Base-by-base conservation (phyloP, 441 rosid genomes). In the Dalechampia spathulata region DNA sequence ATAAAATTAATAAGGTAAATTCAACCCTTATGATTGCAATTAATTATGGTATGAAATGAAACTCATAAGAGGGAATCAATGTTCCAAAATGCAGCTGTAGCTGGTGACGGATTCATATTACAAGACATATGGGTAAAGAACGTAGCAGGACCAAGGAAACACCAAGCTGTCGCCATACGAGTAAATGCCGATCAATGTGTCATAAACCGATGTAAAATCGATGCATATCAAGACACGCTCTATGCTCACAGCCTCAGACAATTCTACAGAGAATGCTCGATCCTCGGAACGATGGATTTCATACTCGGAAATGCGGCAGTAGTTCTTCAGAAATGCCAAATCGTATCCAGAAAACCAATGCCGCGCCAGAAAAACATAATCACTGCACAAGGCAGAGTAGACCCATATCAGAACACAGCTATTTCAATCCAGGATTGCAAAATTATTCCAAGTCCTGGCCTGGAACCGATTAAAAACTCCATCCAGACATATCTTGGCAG, bases 321-420 rank as follows among this genome's bases (percentile, higher is more conserved):
- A 15, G 67, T 63, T 2, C 19, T 63, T 34, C 61, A 63, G 17
- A 63, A 55, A 3, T 47, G 67, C 51, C 2, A 17, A 7, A 28
- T 63, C 0, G 10, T 4, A 4, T 25, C 52, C 1, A n/a, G 36
- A 52, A 56, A 43, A 44, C 88, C 91, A 4, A 51, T 62, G 66
- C 48, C 45, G 5, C 65, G 75, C 2, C 82, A 72, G 26, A 72
- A 66, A 49, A 84, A 84, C 36, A 71, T 77, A 56, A 64, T 85
- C 30, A 78, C 85, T 0, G 90, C 93, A 17, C 90, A 83, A 52
- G 90, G 90, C 7, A 67, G 87, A 25, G 66, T 66, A 0, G 93
- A 83, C 53, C 74, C 75, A 25, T 75, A 80, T 58, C 93, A 85
- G 42, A 83, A 78, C 59, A 77, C 83, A 0, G 89, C 83, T 52